phyloP scores from a whole-genome alignment of 108 stramenopile species.

The Cyclotella sp. region DNA sequence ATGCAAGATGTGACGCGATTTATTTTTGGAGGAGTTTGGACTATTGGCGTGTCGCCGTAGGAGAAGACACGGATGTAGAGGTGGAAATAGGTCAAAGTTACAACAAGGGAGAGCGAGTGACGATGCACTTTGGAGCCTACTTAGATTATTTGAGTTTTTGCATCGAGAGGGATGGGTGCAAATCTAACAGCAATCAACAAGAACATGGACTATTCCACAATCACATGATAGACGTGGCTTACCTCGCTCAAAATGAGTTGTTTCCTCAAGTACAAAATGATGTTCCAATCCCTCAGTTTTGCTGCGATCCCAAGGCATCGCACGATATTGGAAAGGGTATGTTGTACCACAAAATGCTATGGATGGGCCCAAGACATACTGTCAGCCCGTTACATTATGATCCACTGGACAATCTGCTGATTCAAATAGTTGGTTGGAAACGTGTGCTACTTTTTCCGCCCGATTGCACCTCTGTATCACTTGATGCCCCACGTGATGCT shows the following conservation, averaged over 20 bases:
- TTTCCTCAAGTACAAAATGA: constrained; percentile 53
- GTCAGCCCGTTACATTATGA: constrained; percentile 82
- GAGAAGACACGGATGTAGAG: constrained; percentile 41
- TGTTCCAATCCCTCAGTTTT: constrained; percentile 64
- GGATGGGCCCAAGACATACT: constrained; percentile 77
- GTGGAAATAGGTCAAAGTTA: constrained; percentile 77
- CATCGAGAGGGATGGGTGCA: constrained; percentile 51
- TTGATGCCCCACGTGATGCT: not conserved
- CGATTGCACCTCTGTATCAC: not conserved
- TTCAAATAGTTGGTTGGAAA: constrained; percentile 79
- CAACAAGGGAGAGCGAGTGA: constrained; percentile 35
- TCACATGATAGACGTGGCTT: constrained; percentile 59
- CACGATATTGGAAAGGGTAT: constrained; percentile 64
- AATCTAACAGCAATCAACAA: constrained; percentile 8
- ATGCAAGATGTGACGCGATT: constrained; percentile 47
- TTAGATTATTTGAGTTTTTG: constrained; percentile 67
- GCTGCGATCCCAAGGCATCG: constrained; percentile 29
- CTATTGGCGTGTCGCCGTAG: constrained; percentile 54
- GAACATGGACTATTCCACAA: not conserved
- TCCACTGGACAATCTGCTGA: constrained; percentile 81
- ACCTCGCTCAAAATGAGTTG: constrained; percentile 86
- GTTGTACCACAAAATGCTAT: constrained; percentile 73
- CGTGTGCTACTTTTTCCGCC: constrained; percentile 61
- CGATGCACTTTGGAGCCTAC: constrained; percentile 66
- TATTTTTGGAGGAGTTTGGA: constrained; percentile 59